phyloP scores from a whole-genome alignment of 2,329 filamentous ascomycete species.

The Fusarium algeriense region DNA sequence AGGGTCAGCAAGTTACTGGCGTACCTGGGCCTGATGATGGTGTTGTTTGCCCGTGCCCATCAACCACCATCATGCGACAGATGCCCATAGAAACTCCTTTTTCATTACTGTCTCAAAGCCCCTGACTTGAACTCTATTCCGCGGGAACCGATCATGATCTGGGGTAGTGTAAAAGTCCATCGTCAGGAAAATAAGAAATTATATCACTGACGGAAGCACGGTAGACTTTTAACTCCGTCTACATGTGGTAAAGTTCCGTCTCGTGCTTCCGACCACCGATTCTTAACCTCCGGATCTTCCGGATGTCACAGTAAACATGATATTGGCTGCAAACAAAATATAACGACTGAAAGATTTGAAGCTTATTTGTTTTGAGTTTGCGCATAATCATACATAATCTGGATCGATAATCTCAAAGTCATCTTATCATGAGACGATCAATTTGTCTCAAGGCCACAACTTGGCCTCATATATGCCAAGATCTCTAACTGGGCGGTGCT shows the following conservation, averaged over 20 bases:
- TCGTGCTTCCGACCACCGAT: constrained; percentile 13
- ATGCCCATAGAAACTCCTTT: constrained; percentile 1
- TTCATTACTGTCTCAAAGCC: not conserved
- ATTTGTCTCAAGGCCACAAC: not conserved
- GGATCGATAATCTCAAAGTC: not conserved
- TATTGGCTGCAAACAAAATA: not conserved
- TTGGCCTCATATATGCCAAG: constrained; percentile 10
- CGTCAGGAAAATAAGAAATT: not conserved
- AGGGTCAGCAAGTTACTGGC: constrained; percentile 4
- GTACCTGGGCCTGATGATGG: constrained; percentile 35
- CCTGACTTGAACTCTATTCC: constrained; percentile 3
- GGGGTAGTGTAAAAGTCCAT: constrained; percentile 1
- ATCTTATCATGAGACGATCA: not conserved
- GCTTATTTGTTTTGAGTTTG: not conserved
- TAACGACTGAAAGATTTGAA: not conserved
- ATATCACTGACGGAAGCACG: constrained; percentile 12
- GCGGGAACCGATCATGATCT: not conserved
- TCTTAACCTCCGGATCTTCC: constrained; percentile 15
- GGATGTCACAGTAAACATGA: constrained; percentile 8
- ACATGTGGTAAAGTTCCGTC: constrained; percentile 1
- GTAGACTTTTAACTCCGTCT: constrained; percentile 14
- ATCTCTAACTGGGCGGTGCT: not conserved
- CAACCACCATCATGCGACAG: constrained; percentile 33
- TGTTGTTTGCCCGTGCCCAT: constrained; percentile 39
- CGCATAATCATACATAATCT: not conserved